These are phyloP conservation scores for Pyrenochaeta sp. DNA, from an alignment of 2,329 filamentous ascomycete genomes.

Conservation along the genomic window DNA sequence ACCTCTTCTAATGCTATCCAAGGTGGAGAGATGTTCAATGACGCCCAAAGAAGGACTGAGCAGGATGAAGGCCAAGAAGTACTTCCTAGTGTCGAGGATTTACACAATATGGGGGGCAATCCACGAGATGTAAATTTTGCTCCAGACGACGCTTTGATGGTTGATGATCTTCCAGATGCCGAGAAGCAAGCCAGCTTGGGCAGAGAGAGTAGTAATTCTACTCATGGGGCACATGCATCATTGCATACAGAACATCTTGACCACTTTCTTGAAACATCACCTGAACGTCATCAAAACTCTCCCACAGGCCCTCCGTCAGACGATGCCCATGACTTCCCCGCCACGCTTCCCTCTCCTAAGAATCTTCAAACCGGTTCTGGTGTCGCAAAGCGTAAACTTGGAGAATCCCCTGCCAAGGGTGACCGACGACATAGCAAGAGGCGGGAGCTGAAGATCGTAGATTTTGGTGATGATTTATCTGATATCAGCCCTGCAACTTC, in stretches of 20 bases:
- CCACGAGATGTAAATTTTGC: too few species aligned
- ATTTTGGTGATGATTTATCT: constrained; percentile 16
- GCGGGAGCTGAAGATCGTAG: constrained; percentile 30
- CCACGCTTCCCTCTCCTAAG: background rate
- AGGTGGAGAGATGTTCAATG: background rate
- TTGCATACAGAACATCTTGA: too few species aligned
- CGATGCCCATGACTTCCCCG: too few species aligned
- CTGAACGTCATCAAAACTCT: background rate
- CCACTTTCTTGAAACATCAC: too few species aligned
- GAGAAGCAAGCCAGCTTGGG: too few species aligned
- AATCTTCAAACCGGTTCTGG: constrained; percentile 1
- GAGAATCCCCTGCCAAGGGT: constrained; percentile 24
- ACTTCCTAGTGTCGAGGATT: too few species aligned
- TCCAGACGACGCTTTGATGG: constrained; percentile 1
- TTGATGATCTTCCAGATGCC: background rate
- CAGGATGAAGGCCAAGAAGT: background rate
- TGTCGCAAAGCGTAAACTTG: constrained; percentile 32
- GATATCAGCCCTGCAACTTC: constrained; percentile 4
- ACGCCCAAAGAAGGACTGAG: background rate
- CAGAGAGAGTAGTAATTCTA: too few species aligned
- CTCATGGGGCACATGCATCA: too few species aligned
- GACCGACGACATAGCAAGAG: constrained; percentile 27
- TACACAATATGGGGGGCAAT: too few species aligned
- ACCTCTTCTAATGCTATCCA: constrained; percentile 6
- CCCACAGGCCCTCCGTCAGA: background rate